Base-by-base conservation (phyloP, 2,329 filamentous ascomycete genomes). In the Cryphonectria parasitica region DNA sequence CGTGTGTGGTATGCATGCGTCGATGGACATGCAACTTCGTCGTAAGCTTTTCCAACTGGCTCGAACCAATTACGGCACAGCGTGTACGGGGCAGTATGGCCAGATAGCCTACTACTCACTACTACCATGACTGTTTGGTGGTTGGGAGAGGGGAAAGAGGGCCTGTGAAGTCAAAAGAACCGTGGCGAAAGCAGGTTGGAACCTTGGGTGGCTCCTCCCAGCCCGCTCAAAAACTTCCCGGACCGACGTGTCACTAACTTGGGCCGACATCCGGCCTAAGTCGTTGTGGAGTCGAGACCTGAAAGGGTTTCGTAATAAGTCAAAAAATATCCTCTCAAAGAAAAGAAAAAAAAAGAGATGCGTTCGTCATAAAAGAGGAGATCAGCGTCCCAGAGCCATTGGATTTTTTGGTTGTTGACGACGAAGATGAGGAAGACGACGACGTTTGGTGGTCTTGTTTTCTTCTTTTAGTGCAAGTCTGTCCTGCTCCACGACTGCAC, bases 221-320 rank as follows among this genome's bases (percentile, higher is more conserved):
- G 54, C 54, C 54, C 54, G 54, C 54, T 31, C 25, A 8, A 58
- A 58, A 58, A 58, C 54, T 58, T 58, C 54, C 54, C 54, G 54
- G 13, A 58, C 25, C 54, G 54, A 58, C 54, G 54, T 58, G 54
- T 19, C 54, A 17, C 6, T 58, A 58, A 7, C 8, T 15, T 58
- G 28, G 54, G 54, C 25, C 28, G 54, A 58, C 25, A 58, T 58
- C 54, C 54, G 25, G 15, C 13, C 54, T 19, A 28, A 58, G 1
- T 58, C 54, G 28, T n/a, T 13, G 54, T 58, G 54, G 28, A 31
- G 25, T 31, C 28, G 11, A 34, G 45, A 19, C 52, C 25, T 28
- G 15, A 15, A 6, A 19, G 45, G 17, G 43, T 7, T 22, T 49
- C 13, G 0, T 2, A 39, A 39, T 10, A 39, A 13, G 11, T 39